Evolutionary conservation across 352 stramenopile species (phyloP), one percentile per base, ranked within the genome.

Genomic region (Phytopythium boreale): DNA sequence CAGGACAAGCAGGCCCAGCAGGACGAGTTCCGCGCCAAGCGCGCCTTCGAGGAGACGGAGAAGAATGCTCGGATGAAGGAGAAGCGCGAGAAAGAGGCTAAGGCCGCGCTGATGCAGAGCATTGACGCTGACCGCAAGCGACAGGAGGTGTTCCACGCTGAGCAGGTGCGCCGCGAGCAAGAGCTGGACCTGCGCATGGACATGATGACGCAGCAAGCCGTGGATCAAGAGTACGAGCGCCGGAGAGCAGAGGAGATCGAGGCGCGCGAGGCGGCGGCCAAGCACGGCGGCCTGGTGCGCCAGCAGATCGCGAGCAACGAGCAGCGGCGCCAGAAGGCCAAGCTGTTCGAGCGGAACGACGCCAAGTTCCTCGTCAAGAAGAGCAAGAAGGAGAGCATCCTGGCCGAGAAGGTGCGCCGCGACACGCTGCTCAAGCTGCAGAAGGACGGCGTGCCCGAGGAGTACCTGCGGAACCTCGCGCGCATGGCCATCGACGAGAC

Each of bases 331-430:
- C 31, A 71, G 46, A 90, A 89, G 63, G 75, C 77, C 46, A 88
- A 84, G 62, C 68, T 89, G 66, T 86, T 89, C 39, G 77, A 79
- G 62, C 71, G 84, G 53, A 89, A 88, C 58, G 83, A 91, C 62
- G 76, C 71, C 62, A 90, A 88, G 66, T 88, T 84, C 55, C 55
- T 72, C 19, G 83, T 86, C 66, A 93, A 90, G 72, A 92, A 90
- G 62, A 65, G 64, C 26, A 70, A 87, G 58, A 89, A 88, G 58
- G 84, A 92, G 63, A 79, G 72, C 46, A 90, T 90, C 64, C 62
- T 93, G 43, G 84, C 82, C 9, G 84, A 93, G 62, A 93, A 93
- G 64, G 80, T 91, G 59, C 71, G 84, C 0, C 60, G 73, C 12
- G 78, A 90, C 37, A 88, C 85, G 29, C 66, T 93, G 19, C 69